phyloP scores from a whole-genome alignment of 2,329 filamentous ascomycete genomes.

The Albophoma yamanashiensis region DNA sequence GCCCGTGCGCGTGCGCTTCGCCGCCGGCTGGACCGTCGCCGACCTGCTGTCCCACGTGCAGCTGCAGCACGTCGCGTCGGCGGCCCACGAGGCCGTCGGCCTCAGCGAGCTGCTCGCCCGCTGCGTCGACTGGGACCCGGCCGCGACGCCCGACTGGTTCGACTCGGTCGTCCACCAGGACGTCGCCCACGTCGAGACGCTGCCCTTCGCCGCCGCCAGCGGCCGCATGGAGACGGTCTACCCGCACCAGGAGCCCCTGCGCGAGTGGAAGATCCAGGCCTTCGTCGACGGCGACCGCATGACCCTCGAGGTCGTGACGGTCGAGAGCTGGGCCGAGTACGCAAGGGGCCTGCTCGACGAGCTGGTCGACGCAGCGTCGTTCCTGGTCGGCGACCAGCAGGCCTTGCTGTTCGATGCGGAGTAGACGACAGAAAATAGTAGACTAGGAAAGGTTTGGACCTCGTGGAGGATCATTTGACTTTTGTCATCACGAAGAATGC shows the following conservation, averaged over 20 bases:
- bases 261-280: constrained; percentile 51
- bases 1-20: constrained; percentile 49
- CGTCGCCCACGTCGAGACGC: constrained; percentile 48
- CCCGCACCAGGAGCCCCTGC: constrained; percentile 43
- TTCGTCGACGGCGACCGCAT: constrained; percentile 41
- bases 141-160: constrained; percentile 28
- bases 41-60: constrained; percentile 44
- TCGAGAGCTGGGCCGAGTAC: constrained; percentile 41
- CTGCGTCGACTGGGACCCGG: constrained; percentile 32
- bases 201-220: constrained; percentile 26
- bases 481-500: not conserved
- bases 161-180: constrained; percentile 50
- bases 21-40: constrained; percentile 34
- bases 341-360: constrained; percentile 41
- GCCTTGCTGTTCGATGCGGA: constrained; percentile 8
- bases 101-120: constrained; percentile 39
- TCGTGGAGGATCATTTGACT: not conserved
- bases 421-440: too few relatives aligned
- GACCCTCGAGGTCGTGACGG: constrained; percentile 49
- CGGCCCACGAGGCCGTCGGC: constrained; percentile 43
- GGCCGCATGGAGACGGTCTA: constrained; percentile 47
- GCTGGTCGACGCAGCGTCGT: constrained; percentile 22
- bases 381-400: constrained; percentile 5
- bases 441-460: too few relatives aligned
- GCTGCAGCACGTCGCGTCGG: constrained; percentile 45